Conservation (phyloP, 2,329 filamentous ascomycete genomes). For the Allantophomopsis lycopodina region DNA sequence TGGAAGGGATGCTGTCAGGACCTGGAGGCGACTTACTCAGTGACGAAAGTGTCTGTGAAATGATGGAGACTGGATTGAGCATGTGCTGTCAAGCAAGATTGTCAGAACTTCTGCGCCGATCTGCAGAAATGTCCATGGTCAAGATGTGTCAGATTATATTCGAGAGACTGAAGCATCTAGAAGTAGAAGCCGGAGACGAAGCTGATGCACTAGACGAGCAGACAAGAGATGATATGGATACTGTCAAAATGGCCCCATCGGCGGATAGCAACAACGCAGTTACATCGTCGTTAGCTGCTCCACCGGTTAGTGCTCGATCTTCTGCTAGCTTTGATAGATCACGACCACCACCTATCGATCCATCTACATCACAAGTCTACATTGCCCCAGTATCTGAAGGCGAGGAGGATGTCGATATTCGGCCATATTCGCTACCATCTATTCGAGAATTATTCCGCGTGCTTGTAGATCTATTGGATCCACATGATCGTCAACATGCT, state of each 20-base stretch:
- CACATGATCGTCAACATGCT: conserved; percentile 82
- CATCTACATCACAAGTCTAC: conserved; percentile 12
- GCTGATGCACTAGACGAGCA: conserved; percentile 50
- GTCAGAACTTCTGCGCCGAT: conserved; percentile 78
- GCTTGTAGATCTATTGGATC: conserved; percentile 83
- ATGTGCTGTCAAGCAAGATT: conserved; percentile 93
- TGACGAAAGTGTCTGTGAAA: conserved; percentile 96
- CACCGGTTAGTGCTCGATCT: conserved; percentile 18
- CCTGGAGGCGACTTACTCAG: conserved; percentile 87
- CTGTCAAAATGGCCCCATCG: conserved; percentile 72
- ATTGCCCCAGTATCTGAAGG: conserved; percentile 14
- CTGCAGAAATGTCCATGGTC: conserved; percentile 94
- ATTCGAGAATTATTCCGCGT: conserved; percentile 92
- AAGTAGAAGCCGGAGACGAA: conserved; percentile 59
- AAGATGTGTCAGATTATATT: conserved; percentile 99
- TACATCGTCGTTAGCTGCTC: conserved; percentile 33
- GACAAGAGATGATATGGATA: conserved; percentile 55
- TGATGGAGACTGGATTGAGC: conserved; percentile 96
- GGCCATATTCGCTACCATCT: conserved; percentile 85
- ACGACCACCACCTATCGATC: conserved; percentile 11
- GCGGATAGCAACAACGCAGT: conserved; percentile 50
- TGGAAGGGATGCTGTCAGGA: conserved; percentile 96
- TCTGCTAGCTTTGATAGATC: conserved; percentile 27
- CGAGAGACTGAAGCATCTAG: conserved; percentile 76
- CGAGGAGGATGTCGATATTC: conserved; percentile 39